Base-by-base conservation (phyloP, 768 basidiomycete genomes). In the Leucocoprinus leucothites region DNA sequence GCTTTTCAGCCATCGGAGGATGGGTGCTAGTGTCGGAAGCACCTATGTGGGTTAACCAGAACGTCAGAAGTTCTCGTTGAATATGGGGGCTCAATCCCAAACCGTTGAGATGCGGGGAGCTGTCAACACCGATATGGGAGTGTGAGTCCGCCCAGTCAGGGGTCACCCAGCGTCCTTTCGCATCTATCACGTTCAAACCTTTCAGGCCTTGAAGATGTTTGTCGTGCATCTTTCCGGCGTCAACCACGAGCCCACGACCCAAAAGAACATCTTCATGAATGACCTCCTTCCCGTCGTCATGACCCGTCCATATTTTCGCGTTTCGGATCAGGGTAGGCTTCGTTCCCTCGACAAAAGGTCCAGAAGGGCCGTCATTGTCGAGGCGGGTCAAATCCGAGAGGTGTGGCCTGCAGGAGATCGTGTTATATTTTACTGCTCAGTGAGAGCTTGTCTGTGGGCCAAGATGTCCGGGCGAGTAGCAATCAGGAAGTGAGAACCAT, bases 231-330 rank as follows among this genome's bases (percentile, higher is more conserved):
- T 67, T 62, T 1, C 85, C 85, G n/a, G 91, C 71, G 25, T 73
- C 72, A 47, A 78, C 70, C 57, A 92, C 77, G 14, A 92, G 50
- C 0, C 91, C 90, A 48, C 79, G 73, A 56, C 85, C 79, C 13
- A 93, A 64, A 0, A 86, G 69, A 2, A 93, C 65, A 50, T 85
- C 82, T 0, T 82, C 84, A n/a, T 70, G 69, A 9, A 86, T 58
- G 7, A 85, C 64, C 59, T 87, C 80, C 4, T 69, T 70, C 0
- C 89, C 89, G 26, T 79, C 71, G 9, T 75, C 60, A 7, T 71
- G 67, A 0, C 89, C 91, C 2, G 90, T 91, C 91, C 91, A 94
- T 24, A 93, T 78, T 4, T 80, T 83, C 9, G 84, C 89, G 64
- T 93, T 90, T 56, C 71, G 76, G 28, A 94, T 74, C 24, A 85